Percentiles rank a stretch among this genome's conserved stretches.
These are phyloP conservation scores for Hypomyces perniciosus DNA, from an alignment of 2,329 filamentous ascomycete species.

Conservation along the genomic window DNA sequence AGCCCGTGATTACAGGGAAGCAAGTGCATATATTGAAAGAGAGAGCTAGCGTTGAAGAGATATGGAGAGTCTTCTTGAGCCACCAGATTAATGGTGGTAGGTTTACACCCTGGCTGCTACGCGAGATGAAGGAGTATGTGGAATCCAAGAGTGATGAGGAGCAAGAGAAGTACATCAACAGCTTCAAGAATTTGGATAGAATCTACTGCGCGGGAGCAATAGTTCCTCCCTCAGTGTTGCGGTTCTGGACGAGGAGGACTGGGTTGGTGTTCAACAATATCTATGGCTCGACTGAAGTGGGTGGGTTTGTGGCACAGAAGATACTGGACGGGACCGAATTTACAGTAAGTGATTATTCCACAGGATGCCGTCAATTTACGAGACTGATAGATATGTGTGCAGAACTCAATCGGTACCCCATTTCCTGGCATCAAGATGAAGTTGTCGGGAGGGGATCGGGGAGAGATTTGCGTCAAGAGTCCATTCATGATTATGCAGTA, in stretches of 20 bases:
- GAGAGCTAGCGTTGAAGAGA: slow-evolving; percentile 1
- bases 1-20: slow-evolving; percentile 13
- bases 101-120: slow-evolving; percentile 14
- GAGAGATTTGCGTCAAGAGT: slow-evolving; percentile 17
- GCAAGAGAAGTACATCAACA: slow-evolving; percentile 4
- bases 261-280: slow-evolving; percentile 12
- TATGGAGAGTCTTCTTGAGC: slow-evolving; percentile 13
- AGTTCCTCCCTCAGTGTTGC: slow-evolving; percentile 1
- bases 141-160: slow-evolving; percentile 7
- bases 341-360: background rate
- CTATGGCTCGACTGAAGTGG: slow-evolving; percentile 15
- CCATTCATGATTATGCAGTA: slow-evolving; percentile 15
- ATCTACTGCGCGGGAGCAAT: slow-evolving; percentile 9
- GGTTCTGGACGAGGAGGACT: slow-evolving; percentile 14
- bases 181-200: slow-evolving; percentile 5
- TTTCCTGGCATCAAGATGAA: slow-evolving; percentile 10
- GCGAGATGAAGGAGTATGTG: slow-evolving; percentile 13
- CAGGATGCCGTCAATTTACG: background rate
- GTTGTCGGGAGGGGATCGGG: slow-evolving; percentile 15
- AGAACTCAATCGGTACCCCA: slow-evolving; percentile 11
- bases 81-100: slow-evolving; percentile 11
- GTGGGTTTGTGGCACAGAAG: slow-evolving; percentile 2
- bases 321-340: slow-evolving; percentile 3
- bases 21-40: slow-evolving; percentile 13
- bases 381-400: background rate